Evolutionary conservation across 2,329 filamentous ascomycete genomes (phyloP), one percentile per base, ranked within the genome.

Genomic region (Mycogone perniciosa): DNA sequence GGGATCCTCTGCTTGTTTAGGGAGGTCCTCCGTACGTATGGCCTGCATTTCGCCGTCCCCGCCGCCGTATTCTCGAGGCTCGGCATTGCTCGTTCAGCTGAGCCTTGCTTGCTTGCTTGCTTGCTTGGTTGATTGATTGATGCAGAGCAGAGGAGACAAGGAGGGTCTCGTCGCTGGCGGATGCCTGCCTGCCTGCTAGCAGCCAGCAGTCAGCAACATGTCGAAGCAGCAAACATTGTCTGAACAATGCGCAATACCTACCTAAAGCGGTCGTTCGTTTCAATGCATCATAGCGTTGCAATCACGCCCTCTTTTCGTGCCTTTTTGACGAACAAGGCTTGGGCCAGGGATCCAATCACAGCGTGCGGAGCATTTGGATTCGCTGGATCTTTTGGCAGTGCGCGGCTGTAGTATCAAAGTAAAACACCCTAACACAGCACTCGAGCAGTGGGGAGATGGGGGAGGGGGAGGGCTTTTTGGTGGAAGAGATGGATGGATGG

Each of bases 341-440:
- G 11, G 33, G 11, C 33, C 3, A 35, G 33, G 7, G 33, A 11
- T 11, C 33, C 33, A 35, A 35, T 35, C 33, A 35, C 33, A 11
- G 33, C 33, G 33, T 7, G 11, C 7, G 11, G 33, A 35, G 33
- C 7, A 7, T 8, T 11, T 35, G 33, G 33, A 35, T 7, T 35
- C 13, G 29, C 33, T 38, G 30, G 43, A n/a, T 7, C 40, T 43
- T 43, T 43, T 31, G 40, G 4, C 20, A 20, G n/a, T 26, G 20
- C 4, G 29, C 37, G 31, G 47, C 37, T 31, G 37, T 37, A 52
- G 50, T 46, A 48, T 48, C 50, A 26, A 52, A 46, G 40, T 52
- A 52, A 52, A 52, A 52, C 50, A 52, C 38, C 20, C 40, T 48
- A 47, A 39, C 45, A 4, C n/a, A 51, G 48, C 44, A 35, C 35